Percentiles rank a stretch among this genome's conserved stretches.
Evolutionary conservation across 2,329 filamentous ascomycete species (phyloP).

Genomic region (Drechmeria coniospora): DNA sequence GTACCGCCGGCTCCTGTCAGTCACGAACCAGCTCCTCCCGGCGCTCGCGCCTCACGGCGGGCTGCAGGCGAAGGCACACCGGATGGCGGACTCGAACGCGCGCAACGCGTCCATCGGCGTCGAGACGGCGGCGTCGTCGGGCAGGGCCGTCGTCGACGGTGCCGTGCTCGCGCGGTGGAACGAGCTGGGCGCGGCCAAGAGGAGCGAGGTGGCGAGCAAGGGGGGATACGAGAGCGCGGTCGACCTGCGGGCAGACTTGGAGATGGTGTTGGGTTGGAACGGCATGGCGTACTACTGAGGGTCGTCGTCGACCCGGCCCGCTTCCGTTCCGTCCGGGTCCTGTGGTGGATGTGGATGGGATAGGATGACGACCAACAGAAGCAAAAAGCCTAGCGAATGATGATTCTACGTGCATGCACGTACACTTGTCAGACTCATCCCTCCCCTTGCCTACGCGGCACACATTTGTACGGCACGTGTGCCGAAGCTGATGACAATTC

Average conservation of each 20-base stretch:
- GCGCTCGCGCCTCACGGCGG: conserved; percentile 63
- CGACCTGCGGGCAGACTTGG: conserved; percentile 55
- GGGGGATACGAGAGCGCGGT: conserved; percentile 52
- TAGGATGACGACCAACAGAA: too few relatives aligned
- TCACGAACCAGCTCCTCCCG: conserved; percentile 66
- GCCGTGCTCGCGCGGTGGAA: conserved; percentile 59
- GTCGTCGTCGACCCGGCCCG: too few relatives aligned
- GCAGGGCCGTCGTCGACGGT: conserved; percentile 62
- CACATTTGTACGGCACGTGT: too few relatives aligned
- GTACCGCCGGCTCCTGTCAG: conserved; percentile 69
- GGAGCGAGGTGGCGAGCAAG: conserved; percentile 57
- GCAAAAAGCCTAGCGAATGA: too few relatives aligned
- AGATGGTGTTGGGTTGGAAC: conserved; percentile 44
- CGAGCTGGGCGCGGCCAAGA: conserved; percentile 56
- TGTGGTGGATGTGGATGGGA: too few relatives aligned
- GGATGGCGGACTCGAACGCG: conserved; percentile 35
- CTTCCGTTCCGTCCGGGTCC: too few relatives aligned
- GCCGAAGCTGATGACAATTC: too few relatives aligned
- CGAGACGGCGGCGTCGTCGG: conserved; percentile 37
- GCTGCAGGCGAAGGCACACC: conserved; percentile 69
- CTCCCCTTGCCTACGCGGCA: too few relatives aligned
- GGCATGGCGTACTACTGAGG: conserved; percentile 41
- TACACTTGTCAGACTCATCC: too few relatives aligned
- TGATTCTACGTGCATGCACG: too few relatives aligned
- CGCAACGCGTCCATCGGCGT: conserved; percentile 32